Evolutionary conservation across 129 eudicot genomes (phyloP).

Genomic region (Saposhnikovia divaricata): DNA sequence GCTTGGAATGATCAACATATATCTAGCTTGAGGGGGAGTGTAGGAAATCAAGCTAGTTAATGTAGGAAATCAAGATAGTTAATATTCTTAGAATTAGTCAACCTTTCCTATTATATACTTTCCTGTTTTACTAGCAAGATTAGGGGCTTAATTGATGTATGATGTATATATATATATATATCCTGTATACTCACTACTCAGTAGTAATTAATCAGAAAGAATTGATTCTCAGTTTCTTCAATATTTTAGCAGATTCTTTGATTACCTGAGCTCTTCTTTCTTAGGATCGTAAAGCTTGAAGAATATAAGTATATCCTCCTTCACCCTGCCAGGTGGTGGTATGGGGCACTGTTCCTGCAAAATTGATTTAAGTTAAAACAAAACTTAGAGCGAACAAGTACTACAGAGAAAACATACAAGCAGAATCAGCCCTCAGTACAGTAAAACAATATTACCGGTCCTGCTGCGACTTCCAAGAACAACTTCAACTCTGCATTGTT

Average conservation of each 20-base stretch:
- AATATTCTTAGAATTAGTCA: too few relatives aligned
- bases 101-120: too few relatives aligned
- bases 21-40: too few relatives aligned
- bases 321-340: conserved; percentile 55
- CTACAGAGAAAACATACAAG: not conserved
- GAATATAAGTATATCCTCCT: conserved; percentile 74
- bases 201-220: too few relatives aligned
- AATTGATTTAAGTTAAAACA: not conserved
- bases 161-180: too few relatives aligned
- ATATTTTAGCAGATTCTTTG: not conserved
- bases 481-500: conserved; percentile 77
- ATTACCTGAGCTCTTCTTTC: conserved; percentile 77
- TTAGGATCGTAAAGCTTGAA: conserved; percentile 82
- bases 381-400: not conserved
- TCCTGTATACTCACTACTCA: too few relatives aligned
- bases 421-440: not conserved
- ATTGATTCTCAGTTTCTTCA: too few relatives aligned
- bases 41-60: too few relatives aligned
- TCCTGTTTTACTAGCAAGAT: too few relatives aligned
- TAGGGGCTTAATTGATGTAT: too few relatives aligned
- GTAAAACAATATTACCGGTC: not conserved
- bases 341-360: conserved; percentile 60
- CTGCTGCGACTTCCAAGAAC: conserved; percentile 51
- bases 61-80: too few relatives aligned
- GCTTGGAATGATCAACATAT: too few relatives aligned